Conservation (phyloP, 805 yeast genomes). For the Saccharomycopsis sp. region DNA sequence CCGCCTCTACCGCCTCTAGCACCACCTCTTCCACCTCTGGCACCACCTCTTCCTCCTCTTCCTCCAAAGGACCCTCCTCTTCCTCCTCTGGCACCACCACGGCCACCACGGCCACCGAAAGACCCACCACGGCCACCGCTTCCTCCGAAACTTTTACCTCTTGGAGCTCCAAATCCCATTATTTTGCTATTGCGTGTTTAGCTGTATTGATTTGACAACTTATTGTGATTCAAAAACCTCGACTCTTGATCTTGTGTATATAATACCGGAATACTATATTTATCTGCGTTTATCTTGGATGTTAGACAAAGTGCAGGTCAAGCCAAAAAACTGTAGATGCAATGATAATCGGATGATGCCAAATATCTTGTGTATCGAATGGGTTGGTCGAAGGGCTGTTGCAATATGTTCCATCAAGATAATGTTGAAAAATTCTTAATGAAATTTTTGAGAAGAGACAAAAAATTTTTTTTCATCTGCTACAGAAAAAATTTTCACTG, state of each 20-base stretch:
- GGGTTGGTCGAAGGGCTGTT: not conserved
- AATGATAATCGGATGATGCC: not conserved
- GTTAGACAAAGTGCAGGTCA: not conserved
- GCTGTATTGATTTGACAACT: slow-evolving; percentile 6
- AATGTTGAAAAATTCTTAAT: not conserved
- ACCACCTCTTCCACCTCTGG: slow-evolving; percentile 49
- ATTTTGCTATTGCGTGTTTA: slow-evolving; percentile 12
- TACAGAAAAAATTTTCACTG: not conserved
- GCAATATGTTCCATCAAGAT: not conserved
- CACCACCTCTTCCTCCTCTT: slow-evolving; percentile 44
- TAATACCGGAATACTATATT: not conserved
- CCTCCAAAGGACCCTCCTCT: slow-evolving; percentile 47
- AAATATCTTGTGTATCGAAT: not conserved
- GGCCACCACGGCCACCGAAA: slow-evolving; percentile 24
- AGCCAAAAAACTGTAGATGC: not conserved
- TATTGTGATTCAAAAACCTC: slow-evolving; percentile 1
- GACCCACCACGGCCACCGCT: slow-evolving; percentile 31
- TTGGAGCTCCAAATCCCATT: slow-evolving; percentile 31
- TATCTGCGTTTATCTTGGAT: not conserved
- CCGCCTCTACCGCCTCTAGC: slow-evolving; percentile 54
- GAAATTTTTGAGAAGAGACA: not conserved
- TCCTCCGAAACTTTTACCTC: slow-evolving; percentile 31
- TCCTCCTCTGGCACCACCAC: slow-evolving; percentile 34
- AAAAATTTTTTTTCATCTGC: slow-evolving; percentile 3
- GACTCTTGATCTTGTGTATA: not conserved